A percentile compares a stretch with the other conserved stretches of the same genome.
Evolutionary conservation across 192 early-diverging fungal species (phyloP).

Genomic region (Coemansia erecta): DNA sequence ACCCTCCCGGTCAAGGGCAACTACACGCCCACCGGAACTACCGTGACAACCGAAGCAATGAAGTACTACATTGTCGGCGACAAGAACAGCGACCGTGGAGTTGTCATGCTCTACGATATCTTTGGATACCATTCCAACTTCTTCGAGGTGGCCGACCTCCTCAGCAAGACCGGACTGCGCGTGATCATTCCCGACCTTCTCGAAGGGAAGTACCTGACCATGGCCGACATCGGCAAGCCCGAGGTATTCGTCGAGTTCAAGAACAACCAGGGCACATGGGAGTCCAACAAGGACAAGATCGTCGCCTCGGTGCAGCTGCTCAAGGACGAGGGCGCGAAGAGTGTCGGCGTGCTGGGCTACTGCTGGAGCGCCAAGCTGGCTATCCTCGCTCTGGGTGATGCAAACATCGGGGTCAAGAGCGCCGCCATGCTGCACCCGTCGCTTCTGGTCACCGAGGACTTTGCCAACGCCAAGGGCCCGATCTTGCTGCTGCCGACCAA

Average conservation of each 20-base stretch:
- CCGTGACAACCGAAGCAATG: slow-evolving; percentile 6
- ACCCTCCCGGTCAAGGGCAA: slow-evolving; percentile 38
- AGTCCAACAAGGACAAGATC: slow-evolving; percentile 14
- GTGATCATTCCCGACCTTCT: slow-evolving; percentile 63
- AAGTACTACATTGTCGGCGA: slow-evolving; percentile 38
- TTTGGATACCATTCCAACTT: slow-evolving; percentile 58
- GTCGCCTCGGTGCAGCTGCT: slow-evolving; percentile 35
- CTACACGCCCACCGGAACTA: slow-evolving; percentile 38
- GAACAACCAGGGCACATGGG: slow-evolving; percentile 10
- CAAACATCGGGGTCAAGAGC: slow-evolving; percentile 37
- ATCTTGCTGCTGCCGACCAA: slow-evolving; percentile 48
- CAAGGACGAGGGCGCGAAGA: slow-evolving; percentile 39
- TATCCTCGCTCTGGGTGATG: slow-evolving; percentile 44
- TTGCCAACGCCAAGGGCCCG: slow-evolving; percentile 47
- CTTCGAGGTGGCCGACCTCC: slow-evolving; percentile 57
- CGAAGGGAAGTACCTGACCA: slow-evolving; percentile 35
- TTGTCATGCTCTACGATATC: slow-evolving; percentile 65
- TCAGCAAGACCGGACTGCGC: slow-evolving; percentile 49
- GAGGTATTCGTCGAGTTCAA: slow-evolving; percentile 32
- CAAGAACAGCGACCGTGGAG: slow-evolving; percentile 45
- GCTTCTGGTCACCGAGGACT: slow-evolving; percentile 47
- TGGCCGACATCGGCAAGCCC: slow-evolving; percentile 19
- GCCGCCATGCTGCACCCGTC: slow-evolving; percentile 60
- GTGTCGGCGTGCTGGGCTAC: slow-evolving; percentile 60
- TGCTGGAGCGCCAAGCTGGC: slow-evolving; percentile 67